Conservation (phyloP, 192 early-diverging fungal species). For the Coemansia sp. region DNA sequence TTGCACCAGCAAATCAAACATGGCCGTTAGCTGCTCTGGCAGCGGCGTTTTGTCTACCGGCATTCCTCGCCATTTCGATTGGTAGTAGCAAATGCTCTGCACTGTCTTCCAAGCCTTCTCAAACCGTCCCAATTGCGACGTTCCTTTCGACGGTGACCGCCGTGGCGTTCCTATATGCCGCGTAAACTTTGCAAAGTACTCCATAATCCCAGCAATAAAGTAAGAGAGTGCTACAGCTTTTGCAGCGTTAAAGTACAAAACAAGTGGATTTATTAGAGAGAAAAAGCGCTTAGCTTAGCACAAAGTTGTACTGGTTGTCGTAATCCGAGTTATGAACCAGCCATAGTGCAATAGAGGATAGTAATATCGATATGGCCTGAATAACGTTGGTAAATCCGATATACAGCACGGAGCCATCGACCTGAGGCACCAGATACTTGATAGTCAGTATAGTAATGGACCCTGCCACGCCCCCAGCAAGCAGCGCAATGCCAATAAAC, state of each 20-base stretch:
- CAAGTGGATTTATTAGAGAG: conserved; percentile 3
- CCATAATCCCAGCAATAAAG: conserved; percentile 34
- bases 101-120: conserved; percentile 66
- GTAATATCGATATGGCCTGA: conserved; percentile 38
- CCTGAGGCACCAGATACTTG: conserved; percentile 54
- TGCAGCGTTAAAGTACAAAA: conserved; percentile 9
- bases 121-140: conserved; percentile 67
- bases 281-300: conserved; percentile 33
- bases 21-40: conserved; percentile 66
- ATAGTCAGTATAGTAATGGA: conserved; percentile 53
- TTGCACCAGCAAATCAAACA: conserved; percentile 86
- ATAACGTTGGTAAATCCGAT: conserved; percentile 52
- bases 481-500: conserved; percentile 56
- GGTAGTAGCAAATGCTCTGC: conserved; percentile 46
- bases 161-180: conserved; percentile 59
- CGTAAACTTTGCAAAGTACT: conserved; percentile 68
- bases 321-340: conserved; percentile 54
- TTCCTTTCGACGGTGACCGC: conserved; percentile 57
- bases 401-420: conserved; percentile 38
- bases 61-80: conserved; percentile 42
- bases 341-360: conserved; percentile 48
- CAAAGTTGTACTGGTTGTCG: conserved; percentile 55
- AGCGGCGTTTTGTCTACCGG: conserved; percentile 75
- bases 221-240: background rate
- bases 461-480: conserved; percentile 54